A percentile compares a stretch with the other conserved stretches of the same genome.
These are phyloP conservation scores for Leccinum fallax DNA, from an alignment of 1,284 basidiomycete species.

Conservation along the genomic window DNA sequence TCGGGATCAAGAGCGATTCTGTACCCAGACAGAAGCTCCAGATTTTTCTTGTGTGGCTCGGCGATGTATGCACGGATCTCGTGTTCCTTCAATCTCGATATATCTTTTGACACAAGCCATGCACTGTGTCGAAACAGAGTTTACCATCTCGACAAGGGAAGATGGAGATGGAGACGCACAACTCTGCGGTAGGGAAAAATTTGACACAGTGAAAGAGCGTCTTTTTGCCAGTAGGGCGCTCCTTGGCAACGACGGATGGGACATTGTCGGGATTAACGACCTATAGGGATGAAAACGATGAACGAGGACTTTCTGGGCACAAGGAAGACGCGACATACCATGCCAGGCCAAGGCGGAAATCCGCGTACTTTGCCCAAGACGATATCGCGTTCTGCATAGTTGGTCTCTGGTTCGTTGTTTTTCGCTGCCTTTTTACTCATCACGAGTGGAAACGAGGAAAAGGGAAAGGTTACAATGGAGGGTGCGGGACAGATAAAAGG, in stretches of 20 bases:
- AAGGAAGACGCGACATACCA: constrained; percentile 57
- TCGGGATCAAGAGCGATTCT: constrained; percentile 80
- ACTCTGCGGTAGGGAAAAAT: constrained; percentile 92
- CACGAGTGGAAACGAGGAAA: constrained; percentile 18
- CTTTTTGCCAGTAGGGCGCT: constrained; percentile 74
- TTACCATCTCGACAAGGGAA: constrained; percentile 16
- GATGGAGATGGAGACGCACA: constrained; percentile 57
- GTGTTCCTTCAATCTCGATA: constrained; percentile 75
- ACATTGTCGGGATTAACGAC: constrained; percentile 74
- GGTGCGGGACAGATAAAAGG: constrained; percentile 41
- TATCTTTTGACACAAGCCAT: constrained; percentile 84
- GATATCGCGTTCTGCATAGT: constrained; percentile 70
- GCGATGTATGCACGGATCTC: constrained; percentile 86
- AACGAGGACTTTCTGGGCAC: constrained; percentile 5
- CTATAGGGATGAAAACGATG: constrained; percentile 42
- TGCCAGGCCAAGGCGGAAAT: constrained; percentile 91
- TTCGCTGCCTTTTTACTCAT: constrained; percentile 66
- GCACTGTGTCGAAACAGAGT: constrained; percentile 52
- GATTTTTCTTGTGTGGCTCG: constrained; percentile 73
- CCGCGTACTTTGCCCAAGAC: constrained; percentile 94
- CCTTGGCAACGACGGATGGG: constrained; percentile 60
- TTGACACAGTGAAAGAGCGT: constrained; percentile 74
- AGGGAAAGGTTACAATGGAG: constrained; percentile 23
- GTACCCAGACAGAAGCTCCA: constrained; percentile 82
- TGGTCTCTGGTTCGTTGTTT: constrained; percentile 45